Evolutionary conservation across 768 basidiomycete species (phyloP).

Genomic region (Exsudoporus frostii): DNA sequence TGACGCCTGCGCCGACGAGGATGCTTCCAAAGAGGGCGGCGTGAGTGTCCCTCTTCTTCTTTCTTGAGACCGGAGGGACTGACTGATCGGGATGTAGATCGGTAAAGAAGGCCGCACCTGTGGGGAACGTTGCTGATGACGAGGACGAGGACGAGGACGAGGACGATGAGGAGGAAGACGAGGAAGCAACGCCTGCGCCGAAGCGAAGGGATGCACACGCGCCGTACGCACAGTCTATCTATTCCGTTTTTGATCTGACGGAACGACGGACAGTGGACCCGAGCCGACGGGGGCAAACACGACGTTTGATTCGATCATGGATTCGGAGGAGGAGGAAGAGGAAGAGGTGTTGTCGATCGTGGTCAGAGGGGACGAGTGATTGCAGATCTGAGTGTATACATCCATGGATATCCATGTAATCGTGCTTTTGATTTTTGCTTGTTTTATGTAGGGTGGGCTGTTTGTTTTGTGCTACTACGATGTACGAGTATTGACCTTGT

Average conservation of each 20-base stretch:
- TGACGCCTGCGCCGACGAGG: slow-evolving; percentile 42
- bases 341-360: neutral
- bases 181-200: slow-evolving; percentile 38
- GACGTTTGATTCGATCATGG: slow-evolving; percentile 51
- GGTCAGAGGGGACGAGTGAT: neutral
- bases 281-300: slow-evolving; percentile 11
- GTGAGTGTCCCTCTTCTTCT: slow-evolving; percentile 35
- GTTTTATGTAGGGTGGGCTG: no score
- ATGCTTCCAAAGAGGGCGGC: slow-evolving; percentile 55
- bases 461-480: no score
- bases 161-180: slow-evolving; percentile 39
- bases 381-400: neutral
- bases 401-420: no score
- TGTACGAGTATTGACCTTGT: no score
- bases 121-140: slow-evolving; percentile 31
- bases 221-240: slow-evolving; percentile 13
- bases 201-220: neutral
- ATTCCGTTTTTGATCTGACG: neutral
- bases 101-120: slow-evolving; percentile 33
- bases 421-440: no score
- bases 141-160: slow-evolving; percentile 30
- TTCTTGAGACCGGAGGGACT: neutral
- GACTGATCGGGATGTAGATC: slow-evolving; percentile 30
- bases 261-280: neutral
- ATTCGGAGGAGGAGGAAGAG: slow-evolving; percentile 41